Evolutionary conservation across 2,329 filamentous ascomycete species (phyloP).

Genomic region (Polytolypa hystricis): DNA sequence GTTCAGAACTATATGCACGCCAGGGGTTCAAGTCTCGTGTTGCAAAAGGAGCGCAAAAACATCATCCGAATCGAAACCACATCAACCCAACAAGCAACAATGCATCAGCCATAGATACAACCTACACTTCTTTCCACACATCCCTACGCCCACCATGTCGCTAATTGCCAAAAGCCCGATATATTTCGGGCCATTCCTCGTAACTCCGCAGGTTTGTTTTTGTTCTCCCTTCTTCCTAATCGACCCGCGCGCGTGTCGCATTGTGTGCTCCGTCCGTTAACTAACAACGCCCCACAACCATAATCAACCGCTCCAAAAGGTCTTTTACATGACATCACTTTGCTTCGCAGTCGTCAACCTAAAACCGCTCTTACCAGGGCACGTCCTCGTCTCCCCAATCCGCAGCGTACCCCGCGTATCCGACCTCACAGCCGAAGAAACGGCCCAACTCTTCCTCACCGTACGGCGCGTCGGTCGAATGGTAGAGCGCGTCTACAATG

Average conservation of each 20-base stretch:
- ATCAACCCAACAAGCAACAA: no score
- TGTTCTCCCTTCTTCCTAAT: background rate
- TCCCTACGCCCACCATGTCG: slow-evolving; percentile 11
- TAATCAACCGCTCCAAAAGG: slow-evolving; percentile 40
- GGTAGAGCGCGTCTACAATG: slow-evolving; percentile 51
- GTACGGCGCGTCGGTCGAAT: slow-evolving; percentile 74
- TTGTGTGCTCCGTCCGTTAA: background rate
- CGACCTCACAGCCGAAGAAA: slow-evolving; percentile 60
- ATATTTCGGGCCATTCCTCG: slow-evolving; percentile 64
- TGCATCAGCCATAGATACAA: no score
- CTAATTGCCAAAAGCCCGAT: slow-evolving; percentile 31
- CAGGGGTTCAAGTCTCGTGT: no score
- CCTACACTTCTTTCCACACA: background rate
- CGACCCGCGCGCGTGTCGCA: background rate
- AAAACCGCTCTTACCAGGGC: slow-evolving; percentile 84
- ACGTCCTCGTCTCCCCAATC: slow-evolving; percentile 79
- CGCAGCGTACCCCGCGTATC: slow-evolving; percentile 59
- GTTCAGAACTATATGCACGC: no score
- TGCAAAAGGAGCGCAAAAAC: no score
- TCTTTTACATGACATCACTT: slow-evolving; percentile 71
- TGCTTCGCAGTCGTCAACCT: slow-evolving; percentile 90
- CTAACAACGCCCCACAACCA: background rate
- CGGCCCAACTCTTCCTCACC: slow-evolving; percentile 76
- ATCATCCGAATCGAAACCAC: no score
- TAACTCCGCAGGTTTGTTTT: slow-evolving; percentile 56